These are phyloP conservation scores for Trametes sp. DNA, from an alignment of 1,284 basidiomycete species.

Conservation along the genomic window DNA sequence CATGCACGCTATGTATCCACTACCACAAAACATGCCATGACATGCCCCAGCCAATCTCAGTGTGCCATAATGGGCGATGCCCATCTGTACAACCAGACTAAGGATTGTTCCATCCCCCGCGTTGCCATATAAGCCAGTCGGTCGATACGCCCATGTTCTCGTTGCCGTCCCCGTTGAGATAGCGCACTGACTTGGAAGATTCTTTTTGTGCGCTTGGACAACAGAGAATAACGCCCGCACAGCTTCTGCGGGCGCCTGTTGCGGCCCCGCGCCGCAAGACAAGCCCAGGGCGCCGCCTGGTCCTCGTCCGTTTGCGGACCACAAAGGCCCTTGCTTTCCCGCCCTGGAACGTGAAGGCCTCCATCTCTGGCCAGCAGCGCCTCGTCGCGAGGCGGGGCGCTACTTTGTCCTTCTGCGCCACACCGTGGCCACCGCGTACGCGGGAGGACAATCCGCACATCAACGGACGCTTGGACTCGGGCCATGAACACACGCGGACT, in stretches of 20 bases:
- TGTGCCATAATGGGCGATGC: constrained; percentile 6
- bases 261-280: not conserved
- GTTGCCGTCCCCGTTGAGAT: not conserved
- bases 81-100: not conserved
- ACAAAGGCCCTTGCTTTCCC: constrained; percentile 1
- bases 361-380: constrained; percentile 7
- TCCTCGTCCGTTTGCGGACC: not conserved
- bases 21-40: constrained; percentile 42
- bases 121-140: not conserved
- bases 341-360: not conserved
- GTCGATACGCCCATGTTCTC: not conserved
- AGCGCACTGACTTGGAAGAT: not conserved
- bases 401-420: constrained; percentile 12
- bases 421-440: not conserved
- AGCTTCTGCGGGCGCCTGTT: not conserved
- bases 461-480: constrained; percentile 19
- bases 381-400: constrained; percentile 12
- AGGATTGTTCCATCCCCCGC: not conserved
- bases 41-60: constrained; percentile 32
- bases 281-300: not conserved
- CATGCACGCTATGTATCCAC: constrained; percentile 41
- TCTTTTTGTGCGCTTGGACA: not conserved
- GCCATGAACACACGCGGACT: constrained; percentile 15
- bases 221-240: not conserved
- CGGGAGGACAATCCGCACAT: constrained; percentile 15